Percentiles rank a stretch among this genome's conserved stretches.
Evolutionary conservation across 2,329 filamentous ascomycete species (phyloP).

Genomic region (Clarireedia homoeocarpa): DNA sequence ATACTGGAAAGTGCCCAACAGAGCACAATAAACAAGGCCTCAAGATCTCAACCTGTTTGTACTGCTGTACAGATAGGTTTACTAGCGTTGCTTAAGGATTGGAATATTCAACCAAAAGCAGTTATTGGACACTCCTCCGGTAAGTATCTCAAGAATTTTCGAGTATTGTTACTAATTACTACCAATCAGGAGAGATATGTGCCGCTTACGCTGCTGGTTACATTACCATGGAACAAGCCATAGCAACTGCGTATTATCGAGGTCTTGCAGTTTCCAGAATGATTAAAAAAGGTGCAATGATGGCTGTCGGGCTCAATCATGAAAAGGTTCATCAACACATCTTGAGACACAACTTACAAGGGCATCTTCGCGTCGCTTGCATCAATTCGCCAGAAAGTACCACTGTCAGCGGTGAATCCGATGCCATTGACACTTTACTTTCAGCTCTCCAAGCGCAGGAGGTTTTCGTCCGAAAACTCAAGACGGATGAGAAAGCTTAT

Average conservation of each 20-base stretch:
- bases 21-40: conserved; percentile 20
- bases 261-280: conserved; percentile 6
- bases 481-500: conserved; percentile 10
- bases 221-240: conserved; percentile 28
- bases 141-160: background rate
- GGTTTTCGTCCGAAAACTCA: conserved; percentile 12
- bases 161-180: conserved; percentile 15
- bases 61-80: conserved; percentile 40
- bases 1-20: background rate
- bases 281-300: conserved; percentile 22
- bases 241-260: conserved; percentile 38
- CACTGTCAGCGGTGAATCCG: conserved; percentile 19
- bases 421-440: conserved; percentile 8
- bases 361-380: conserved; percentile 20
- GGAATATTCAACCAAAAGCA: conserved; percentile 31
- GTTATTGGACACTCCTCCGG: conserved; percentile 40
- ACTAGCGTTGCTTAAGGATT: conserved; percentile 35
- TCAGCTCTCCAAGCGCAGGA: conserved; percentile 9
- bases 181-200: conserved; percentile 34
- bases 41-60: conserved; percentile 33
- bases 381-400: conserved; percentile 21
- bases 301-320: conserved; percentile 14
- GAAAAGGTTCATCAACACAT: background rate
- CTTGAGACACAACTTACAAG: conserved; percentile 1
- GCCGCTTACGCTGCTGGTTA: conserved; percentile 36